A percentile compares a stretch with the other conserved stretches of the same genome.
phyloP scores from a whole-genome alignment of 306 rosid genomes.

The Fragaria ananassa region DNA sequence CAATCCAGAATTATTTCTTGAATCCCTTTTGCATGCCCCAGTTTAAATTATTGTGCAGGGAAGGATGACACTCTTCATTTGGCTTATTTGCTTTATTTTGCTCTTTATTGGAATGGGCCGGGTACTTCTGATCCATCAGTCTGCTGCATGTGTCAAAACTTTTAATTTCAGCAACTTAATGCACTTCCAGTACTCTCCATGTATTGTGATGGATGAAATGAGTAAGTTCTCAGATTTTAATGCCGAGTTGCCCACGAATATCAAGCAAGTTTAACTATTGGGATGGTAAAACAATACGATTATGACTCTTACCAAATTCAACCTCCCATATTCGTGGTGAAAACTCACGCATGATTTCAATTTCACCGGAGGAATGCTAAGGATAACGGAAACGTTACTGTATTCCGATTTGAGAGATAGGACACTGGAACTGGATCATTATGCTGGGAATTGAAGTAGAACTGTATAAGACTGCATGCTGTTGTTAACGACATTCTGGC shows the following conservation, averaged over 20 bases:
- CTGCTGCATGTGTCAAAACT: not conserved
- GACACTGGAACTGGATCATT: not conserved
- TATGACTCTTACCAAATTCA: not conserved
- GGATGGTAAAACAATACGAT: not conserved
- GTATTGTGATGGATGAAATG: not conserved
- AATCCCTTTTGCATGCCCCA: conserved; percentile 14
- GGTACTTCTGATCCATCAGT: not conserved
- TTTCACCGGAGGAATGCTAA: not conserved
- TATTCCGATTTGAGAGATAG: not conserved
- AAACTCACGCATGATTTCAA: not conserved
- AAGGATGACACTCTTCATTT: not conserved
- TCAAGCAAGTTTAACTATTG: not conserved
- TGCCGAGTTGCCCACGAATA: not conserved
- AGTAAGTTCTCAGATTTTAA: not conserved
- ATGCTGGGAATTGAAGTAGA: not conserved
- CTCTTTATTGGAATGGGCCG: not conserved
- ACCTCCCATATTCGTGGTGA: not conserved
- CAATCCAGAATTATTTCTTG: conserved; percentile 7
- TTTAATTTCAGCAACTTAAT: not conserved
- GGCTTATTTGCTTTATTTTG: not conserved
- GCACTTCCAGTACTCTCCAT: not conserved
- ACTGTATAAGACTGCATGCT: not conserved
- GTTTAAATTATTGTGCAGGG: conserved; percentile 6
- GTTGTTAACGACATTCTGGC: not conserved
- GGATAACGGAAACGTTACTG: not conserved